A percentile compares a stretch with the other conserved stretches of the same genome.
These are phyloP conservation scores for Termitomyces sp. DNA, from an alignment of 768 basidiomycete genomes.

Conservation along the genomic window DNA sequence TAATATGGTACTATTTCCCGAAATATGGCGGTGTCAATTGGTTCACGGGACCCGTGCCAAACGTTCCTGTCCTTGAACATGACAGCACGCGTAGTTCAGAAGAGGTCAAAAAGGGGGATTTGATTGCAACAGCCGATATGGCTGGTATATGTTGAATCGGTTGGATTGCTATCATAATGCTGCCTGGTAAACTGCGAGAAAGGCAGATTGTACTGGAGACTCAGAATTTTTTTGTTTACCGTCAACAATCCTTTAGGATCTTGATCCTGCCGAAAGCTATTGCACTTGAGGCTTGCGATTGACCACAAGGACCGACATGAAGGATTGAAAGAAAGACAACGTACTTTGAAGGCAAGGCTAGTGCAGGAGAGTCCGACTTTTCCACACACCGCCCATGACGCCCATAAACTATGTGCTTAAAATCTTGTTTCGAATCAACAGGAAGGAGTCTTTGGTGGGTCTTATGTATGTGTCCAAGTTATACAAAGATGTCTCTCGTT, in stretches of 20 bases:
- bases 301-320: not conserved
- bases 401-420: not conserved
- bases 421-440: not conserved
- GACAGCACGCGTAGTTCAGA: not conserved
- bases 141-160: not conserved
- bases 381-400: not conserved
- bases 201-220: not conserved
- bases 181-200: not conserved
- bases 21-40: constrained; percentile 27
- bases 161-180: not conserved
- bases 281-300: not conserved
- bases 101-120: not conserved
- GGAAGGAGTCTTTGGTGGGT: not conserved
- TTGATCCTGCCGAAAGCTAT: not conserved
- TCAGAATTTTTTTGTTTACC: not conserved
- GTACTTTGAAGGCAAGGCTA: too few relatives aligned
- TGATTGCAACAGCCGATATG: not conserved
- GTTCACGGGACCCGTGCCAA: constrained; percentile 21
- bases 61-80: constrained; percentile 5
- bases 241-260: not conserved
- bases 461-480: not conserved
- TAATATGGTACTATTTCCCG: constrained; percentile 57
- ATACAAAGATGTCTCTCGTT: too few relatives aligned
- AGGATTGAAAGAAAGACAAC: not conserved
- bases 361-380: not conserved